Percentiles rank a stretch among this genome's conserved stretches.
phyloP scores from a whole-genome alignment of 768 basidiomycete species.

The Hypsizygus marmoreus region DNA sequence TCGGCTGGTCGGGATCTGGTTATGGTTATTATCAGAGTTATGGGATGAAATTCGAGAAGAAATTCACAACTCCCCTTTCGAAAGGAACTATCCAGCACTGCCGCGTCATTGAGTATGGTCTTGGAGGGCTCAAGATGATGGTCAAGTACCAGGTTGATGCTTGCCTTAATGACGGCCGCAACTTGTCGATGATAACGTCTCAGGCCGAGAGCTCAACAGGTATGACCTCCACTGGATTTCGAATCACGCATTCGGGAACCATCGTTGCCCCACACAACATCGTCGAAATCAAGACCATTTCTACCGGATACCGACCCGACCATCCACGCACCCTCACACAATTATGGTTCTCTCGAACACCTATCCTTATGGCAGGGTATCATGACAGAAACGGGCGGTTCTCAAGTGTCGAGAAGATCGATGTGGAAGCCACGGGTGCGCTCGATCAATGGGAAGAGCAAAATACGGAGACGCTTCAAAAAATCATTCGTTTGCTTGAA shows the following conservation, averaged over 20 bases:
- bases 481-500: slow-evolving; percentile 14
- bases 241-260: slow-evolving; percentile 8
- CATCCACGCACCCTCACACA: slow-evolving; percentile 14
- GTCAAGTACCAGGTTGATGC: slow-evolving; percentile 32
- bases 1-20: slow-evolving; percentile 17
- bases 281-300: slow-evolving; percentile 22
- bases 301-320: not conserved
- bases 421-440: slow-evolving; percentile 7
- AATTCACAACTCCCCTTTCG: slow-evolving; percentile 16
- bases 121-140: slow-evolving; percentile 29
- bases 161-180: no score
- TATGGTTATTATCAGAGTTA: slow-evolving; percentile 7
- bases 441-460: slow-evolving; percentile 16
- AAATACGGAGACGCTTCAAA: slow-evolving; percentile 14
- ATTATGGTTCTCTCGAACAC: slow-evolving; percentile 23
- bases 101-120: slow-evolving; percentile 17
- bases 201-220: not conserved
- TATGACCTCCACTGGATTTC: slow-evolving; percentile 12
- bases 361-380: slow-evolving; percentile 18
- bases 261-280: slow-evolving; percentile 14
- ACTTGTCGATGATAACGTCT: no score
- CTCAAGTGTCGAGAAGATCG: slow-evolving; percentile 8
- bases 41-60: slow-evolving; percentile 18
- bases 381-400: slow-evolving; percentile 20
- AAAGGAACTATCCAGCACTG: slow-evolving; percentile 17